Conservation (phyloP, 768 basidiomycete species). For the Lentinula guzmanii region DNA sequence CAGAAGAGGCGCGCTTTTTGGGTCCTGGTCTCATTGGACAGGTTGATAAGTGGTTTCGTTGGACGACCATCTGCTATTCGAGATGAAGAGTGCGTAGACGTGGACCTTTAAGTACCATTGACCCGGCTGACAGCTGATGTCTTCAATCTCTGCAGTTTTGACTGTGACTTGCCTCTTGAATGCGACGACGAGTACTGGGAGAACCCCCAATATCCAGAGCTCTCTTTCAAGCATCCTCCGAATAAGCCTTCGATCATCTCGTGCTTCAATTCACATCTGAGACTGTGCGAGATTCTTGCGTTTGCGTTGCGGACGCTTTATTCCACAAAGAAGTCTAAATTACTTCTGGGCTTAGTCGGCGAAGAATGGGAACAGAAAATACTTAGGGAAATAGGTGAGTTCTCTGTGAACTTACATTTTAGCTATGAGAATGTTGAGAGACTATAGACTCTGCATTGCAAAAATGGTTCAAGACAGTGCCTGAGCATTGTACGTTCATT, state of each 20-base stretch:
- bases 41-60: conserved; percentile 31
- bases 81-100: conserved; percentile 44
- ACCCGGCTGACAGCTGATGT: conserved; percentile 11
- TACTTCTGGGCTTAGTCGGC: conserved; percentile 22
- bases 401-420: background rate
- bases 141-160: conserved; percentile 29
- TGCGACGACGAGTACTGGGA: conserved; percentile 59
- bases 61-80: conserved; percentile 51
- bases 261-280: conserved; percentile 3
- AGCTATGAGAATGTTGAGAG: background rate
- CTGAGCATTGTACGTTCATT: conserved; percentile 29
- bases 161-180: conserved; percentile 41
- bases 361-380: conserved; percentile 9
- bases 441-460: conserved; percentile 33
- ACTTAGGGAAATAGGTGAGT: conserved; percentile 9
- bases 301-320: conserved; percentile 9
- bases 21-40: conserved; percentile 45
- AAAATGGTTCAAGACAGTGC: conserved; percentile 44
- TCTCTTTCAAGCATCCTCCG: conserved; percentile 9
- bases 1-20: conserved; percentile 41
- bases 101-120: background rate
- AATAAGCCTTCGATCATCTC: conserved; percentile 5
- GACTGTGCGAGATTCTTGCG: conserved; percentile 7
- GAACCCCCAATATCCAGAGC: conserved; percentile 2
- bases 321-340: conserved; percentile 3